Conservation (phyloP, 371 early-diverging fungal species). For the Apophysomyces sp. region DNA sequence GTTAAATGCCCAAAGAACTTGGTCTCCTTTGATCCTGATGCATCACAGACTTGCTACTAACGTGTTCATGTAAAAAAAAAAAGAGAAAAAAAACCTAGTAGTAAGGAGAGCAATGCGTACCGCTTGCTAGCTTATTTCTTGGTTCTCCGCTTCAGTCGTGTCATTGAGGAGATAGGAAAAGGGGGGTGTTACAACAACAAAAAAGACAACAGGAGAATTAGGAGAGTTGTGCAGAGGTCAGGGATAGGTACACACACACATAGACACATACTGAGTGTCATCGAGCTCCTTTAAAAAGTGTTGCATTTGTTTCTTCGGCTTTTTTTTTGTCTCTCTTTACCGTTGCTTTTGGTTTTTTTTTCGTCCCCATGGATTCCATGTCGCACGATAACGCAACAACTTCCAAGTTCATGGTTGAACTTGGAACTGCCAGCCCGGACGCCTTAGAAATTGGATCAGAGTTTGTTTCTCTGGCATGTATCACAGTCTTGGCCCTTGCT, state of each 20-base stretch:
- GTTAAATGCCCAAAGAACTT: background rate
- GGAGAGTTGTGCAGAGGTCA: constrained; percentile 1
- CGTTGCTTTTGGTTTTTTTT: background rate
- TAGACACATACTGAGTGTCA: background rate
- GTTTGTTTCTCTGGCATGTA: constrained; percentile 37
- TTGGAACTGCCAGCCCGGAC: constrained; percentile 26
- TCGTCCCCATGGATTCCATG: constrained; percentile 3
- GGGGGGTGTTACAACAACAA: constrained; percentile 3
- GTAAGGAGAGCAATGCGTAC: background rate
- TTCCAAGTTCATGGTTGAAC: background rate
- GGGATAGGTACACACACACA: background rate
- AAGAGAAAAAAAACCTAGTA: background rate
- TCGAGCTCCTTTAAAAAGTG: background rate
- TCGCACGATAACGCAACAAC: background rate
- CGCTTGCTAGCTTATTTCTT: background rate
- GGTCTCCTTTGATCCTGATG: background rate
- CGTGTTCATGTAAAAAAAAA: background rate
- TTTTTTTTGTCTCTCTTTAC: background rate
- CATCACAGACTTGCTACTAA: constrained; percentile 2
- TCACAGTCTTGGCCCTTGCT: constrained; percentile 36
- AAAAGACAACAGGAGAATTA: background rate
- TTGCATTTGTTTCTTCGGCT: background rate
- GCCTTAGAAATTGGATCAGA: constrained; percentile 35
- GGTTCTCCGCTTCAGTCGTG: background rate
- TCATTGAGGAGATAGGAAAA: background rate